phyloP scores from a whole-genome alignment of 495 filamentous ascomycete species.

The Penicillium cosmopolitanum region DNA sequence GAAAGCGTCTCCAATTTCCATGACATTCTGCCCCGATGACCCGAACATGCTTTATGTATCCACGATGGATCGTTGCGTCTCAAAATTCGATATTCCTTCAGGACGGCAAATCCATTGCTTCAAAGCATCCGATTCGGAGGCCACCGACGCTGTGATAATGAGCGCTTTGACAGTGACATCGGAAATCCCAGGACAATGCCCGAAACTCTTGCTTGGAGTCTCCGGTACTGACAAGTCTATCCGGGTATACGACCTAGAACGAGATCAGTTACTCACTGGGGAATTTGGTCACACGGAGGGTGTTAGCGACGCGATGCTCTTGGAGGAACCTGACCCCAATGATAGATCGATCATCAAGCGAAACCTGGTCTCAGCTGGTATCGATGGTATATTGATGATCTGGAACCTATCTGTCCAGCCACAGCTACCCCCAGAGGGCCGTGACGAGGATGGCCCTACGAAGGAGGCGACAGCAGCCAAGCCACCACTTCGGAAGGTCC shows the following conservation, averaged over 20 bases:
- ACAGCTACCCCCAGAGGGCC: constrained; percentile 38
- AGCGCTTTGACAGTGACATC: constrained; percentile 66
- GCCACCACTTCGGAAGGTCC: constrained; percentile 70
- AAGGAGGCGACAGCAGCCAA: constrained; percentile 60
- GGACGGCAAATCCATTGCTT: constrained; percentile 75
- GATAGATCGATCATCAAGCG: constrained; percentile 39
- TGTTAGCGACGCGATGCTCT: constrained; percentile 77
- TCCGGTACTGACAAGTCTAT: constrained; percentile 96
- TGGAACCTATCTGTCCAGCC: constrained; percentile 64
- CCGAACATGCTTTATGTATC: constrained; percentile 70
- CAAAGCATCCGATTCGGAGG: constrained; percentile 76
- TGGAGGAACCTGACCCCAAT: constrained; percentile 57
- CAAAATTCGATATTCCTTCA: constrained; percentile 70
- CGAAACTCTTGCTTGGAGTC: constrained; percentile 71
- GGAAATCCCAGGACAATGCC: constrained; percentile 40
- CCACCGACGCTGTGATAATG: constrained; percentile 79
- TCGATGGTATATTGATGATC: constrained; percentile 85
- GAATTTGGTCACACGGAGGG: constrained; percentile 96
- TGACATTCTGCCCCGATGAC: constrained; percentile 67
- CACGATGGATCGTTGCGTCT: constrained; percentile 79
- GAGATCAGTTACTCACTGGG: constrained; percentile 75
- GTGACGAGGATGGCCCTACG: constrained; percentile 47
- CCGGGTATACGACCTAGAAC: constrained; percentile 78
- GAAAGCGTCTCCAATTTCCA: constrained; percentile 84
- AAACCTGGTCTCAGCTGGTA: constrained; percentile 72